Evolutionary conservation across 1,284 basidiomycete genomes (phyloP).

Genomic region (Baeospora myosura): DNA sequence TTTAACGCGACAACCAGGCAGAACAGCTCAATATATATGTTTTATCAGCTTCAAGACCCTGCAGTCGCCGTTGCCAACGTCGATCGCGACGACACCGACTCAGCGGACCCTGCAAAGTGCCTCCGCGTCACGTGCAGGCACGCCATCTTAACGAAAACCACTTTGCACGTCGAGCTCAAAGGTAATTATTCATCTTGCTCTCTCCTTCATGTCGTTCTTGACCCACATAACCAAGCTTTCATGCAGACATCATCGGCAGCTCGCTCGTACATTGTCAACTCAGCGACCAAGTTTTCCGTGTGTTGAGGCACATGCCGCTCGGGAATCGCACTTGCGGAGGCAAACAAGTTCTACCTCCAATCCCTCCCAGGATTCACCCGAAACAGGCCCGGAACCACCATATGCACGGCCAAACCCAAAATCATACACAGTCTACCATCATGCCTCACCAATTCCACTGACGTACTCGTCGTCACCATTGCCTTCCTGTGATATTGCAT

Average conservation of each 20-base stretch:
- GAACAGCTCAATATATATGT: not conserved
- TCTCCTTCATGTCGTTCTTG: constrained; percentile 5
- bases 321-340: constrained; percentile 45
- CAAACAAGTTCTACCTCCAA: constrained; percentile 11
- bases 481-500: constrained; percentile 81
- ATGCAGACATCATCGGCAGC: constrained; percentile 3
- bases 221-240: constrained; percentile 3
- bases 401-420: constrained; percentile 70
- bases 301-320: constrained; percentile 65
- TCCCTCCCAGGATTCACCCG: constrained; percentile 15
- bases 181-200: not conserved
- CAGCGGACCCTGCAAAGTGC: too few relatives aligned
- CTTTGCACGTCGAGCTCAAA: not conserved
- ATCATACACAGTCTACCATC: constrained; percentile 63
- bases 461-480: constrained; percentile 71
- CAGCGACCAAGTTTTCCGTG: constrained; percentile 58
- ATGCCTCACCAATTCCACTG: constrained; percentile 58
- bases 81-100: not conserved
- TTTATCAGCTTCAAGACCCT: not conserved
- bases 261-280: constrained; percentile 11
- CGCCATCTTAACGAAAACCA: not conserved
- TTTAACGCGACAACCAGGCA: not conserved
- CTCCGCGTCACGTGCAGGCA: not conserved
- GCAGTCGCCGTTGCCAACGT: not conserved
- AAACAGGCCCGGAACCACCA: constrained; percentile 67